Conservation (phyloP, 306 rosid genomes). For the Clitoria ternatea region DNA sequence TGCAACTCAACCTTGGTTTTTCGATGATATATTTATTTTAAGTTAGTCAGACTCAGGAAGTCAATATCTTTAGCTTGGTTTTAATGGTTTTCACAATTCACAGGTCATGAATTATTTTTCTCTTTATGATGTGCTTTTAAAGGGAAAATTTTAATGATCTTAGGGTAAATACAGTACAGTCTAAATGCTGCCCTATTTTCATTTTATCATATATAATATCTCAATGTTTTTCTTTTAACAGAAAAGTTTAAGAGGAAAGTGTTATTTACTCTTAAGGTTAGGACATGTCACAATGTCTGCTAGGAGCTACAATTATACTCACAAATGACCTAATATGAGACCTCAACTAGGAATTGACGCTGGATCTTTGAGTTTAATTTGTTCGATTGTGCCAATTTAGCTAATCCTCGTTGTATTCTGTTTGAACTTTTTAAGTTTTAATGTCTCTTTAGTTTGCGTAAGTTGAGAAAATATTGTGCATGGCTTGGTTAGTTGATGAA, state of each 20-base stretch:
- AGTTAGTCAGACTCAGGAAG: background rate
- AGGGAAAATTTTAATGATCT: background rate
- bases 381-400: background rate
- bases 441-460: background rate
- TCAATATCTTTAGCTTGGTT: background rate
- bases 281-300: background rate
- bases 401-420: background rate
- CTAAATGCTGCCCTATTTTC: too few species aligned
- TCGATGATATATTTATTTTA: background rate
- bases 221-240: too few species aligned
- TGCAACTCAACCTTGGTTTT: background rate
- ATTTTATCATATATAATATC: too few species aligned
- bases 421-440: background rate
- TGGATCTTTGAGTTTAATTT: background rate
- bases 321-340: background rate
- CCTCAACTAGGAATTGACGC: background rate
- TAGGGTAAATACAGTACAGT: too few species aligned
- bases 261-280: background rate
- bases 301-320: background rate
- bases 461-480: slow-evolving; percentile 1
- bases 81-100: background rate
- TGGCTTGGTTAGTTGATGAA: slow-evolving; percentile 1
- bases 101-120: background rate
- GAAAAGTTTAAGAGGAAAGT: too few species aligned
- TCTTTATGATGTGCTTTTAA: background rate